phyloP scores from a whole-genome alignment of 345 rosid species.

The Eucalyptus tenuipes region DNA sequence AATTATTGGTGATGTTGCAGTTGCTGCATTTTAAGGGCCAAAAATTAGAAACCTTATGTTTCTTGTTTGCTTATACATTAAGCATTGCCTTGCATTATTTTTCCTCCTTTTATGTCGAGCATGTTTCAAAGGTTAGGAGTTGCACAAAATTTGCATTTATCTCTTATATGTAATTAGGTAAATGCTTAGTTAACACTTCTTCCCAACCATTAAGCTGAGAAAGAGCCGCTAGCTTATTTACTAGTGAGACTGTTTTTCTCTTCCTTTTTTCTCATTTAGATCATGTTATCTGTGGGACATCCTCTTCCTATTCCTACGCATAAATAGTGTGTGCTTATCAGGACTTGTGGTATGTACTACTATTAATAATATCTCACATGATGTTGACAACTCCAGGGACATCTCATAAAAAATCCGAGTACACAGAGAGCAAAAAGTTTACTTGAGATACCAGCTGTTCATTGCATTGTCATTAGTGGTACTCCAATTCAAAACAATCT shows the following conservation, averaged over 20 bases:
- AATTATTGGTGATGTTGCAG: neutral
- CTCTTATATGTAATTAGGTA: neutral
- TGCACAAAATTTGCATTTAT: neutral
- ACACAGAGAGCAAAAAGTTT: slow-evolving; percentile 98
- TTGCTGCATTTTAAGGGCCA: neutral
- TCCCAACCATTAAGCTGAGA: neutral
- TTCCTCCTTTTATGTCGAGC: neutral
- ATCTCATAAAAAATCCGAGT: slow-evolving; percentile 92
- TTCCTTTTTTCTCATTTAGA: neutral
- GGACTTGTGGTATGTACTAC: neutral
- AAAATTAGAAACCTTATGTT: neutral
- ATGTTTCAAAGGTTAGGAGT: neutral
- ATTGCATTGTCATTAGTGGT: slow-evolving; percentile 85
- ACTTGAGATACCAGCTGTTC: slow-evolving; percentile 88
- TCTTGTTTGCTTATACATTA: neutral
- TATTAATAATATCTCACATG: neutral
- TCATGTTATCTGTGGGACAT: neutral
- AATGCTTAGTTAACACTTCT: neutral
- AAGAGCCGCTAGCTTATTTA: neutral
- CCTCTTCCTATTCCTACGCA: neutral
- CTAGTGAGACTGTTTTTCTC: neutral
- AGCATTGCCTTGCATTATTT: neutral
- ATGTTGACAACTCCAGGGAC: slow-evolving; percentile 47
- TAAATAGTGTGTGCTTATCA: neutral
- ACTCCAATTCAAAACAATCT: slow-evolving; percentile 97